phyloP scores from a whole-genome alignment of 1,284 basidiomycete species.

The Crepidotus sp. region DNA sequence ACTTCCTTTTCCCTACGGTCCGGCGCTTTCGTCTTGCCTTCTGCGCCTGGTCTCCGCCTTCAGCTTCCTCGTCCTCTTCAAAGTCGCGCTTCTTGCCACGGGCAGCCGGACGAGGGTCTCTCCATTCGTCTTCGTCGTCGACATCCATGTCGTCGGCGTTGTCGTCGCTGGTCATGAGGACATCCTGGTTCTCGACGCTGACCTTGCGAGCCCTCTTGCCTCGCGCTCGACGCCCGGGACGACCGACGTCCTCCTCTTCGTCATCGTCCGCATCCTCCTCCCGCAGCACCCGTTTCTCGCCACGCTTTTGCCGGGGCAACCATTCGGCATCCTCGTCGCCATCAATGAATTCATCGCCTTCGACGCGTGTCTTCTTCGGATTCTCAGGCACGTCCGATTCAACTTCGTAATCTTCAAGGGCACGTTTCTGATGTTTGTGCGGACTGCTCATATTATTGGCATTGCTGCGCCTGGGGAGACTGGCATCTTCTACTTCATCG shows the following conservation, averaged over 20 bases:
- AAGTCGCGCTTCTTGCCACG: slow-evolving; percentile 73
- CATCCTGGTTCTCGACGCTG: slow-evolving; percentile 15
- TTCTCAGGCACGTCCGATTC: slow-evolving; percentile 34
- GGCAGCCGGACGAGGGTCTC: slow-evolving; percentile 21
- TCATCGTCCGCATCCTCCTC: slow-evolving; percentile 38
- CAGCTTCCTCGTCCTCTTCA: slow-evolving; percentile 49
- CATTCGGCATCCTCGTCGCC: slow-evolving; percentile 39
- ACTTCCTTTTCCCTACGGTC: slow-evolving; percentile 42
- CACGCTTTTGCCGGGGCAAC: slow-evolving; percentile 31
- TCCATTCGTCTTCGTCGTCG: slow-evolving; percentile 20
- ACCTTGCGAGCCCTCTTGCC: slow-evolving; percentile 19
- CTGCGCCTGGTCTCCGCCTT: slow-evolving; percentile 24
- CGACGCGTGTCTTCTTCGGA: slow-evolving; percentile 44
- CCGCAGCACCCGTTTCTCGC: slow-evolving; percentile 39
- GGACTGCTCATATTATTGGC: slow-evolving; percentile 23
- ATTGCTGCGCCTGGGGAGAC: slow-evolving; percentile 23
- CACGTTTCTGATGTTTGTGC: slow-evolving; percentile 30
- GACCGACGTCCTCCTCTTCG: slow-evolving; percentile 28
- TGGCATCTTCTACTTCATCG: slow-evolving; percentile 20
- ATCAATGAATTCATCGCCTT: slow-evolving; percentile 36
- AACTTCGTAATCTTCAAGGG: slow-evolving; percentile 30
- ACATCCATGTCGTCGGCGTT: slow-evolving; percentile 25
- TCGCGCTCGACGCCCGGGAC: slow-evolving; percentile 5
- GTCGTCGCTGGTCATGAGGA: slow-evolving; percentile 21
- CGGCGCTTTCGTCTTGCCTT: slow-evolving; percentile 39